Percentiles rank a stretch among this genome's conserved stretches.
These are phyloP conservation scores for Geotrichum phurueaensis DNA, from an alignment of 1,139 yeast genomes.

Conservation along the genomic window DNA sequence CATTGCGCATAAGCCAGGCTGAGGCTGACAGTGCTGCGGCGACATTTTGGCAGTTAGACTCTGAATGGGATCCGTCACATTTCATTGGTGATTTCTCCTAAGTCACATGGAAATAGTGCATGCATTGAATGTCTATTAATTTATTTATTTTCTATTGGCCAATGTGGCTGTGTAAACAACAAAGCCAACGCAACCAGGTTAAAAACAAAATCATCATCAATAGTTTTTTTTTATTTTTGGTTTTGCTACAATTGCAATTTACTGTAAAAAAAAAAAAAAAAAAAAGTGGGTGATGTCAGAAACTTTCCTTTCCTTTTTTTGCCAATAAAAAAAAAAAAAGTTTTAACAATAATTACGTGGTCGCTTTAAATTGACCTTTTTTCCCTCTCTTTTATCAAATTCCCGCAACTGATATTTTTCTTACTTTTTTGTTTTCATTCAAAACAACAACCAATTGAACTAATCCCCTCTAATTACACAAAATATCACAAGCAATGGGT, in stretches of 20 bases:
- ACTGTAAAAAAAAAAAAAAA: too few species aligned
- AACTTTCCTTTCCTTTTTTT: not conserved
- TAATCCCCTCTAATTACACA: not conserved
- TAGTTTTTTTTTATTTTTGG: too few species aligned
- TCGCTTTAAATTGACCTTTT: not conserved
- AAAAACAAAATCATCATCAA: too few species aligned
- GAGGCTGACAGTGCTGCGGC: not conserved
- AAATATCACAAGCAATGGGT: constrained; percentile 11
- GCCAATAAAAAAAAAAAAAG: not conserved
- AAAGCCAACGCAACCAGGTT: too few species aligned
- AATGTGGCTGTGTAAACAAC: too few species aligned
- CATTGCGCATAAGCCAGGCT: not conserved
- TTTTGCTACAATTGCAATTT: too few species aligned
- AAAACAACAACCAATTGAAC: not conserved
- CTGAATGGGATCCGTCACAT: not conserved
- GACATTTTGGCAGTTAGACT: not conserved
- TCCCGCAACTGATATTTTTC: not conserved
- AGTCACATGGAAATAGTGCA: not conserved
- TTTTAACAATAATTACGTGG: not conserved
- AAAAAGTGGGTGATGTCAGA: too few species aligned
- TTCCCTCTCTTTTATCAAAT: not conserved
- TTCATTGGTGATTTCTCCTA: not conserved
- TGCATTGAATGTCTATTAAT: not conserved
- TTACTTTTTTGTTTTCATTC: not conserved
- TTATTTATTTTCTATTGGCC: too few species aligned